Evolutionary conservation across 1,139 yeast genomes (phyloP), one percentile per base, ranked within the genome.

Genomic region (Candida sanyaensis): DNA sequence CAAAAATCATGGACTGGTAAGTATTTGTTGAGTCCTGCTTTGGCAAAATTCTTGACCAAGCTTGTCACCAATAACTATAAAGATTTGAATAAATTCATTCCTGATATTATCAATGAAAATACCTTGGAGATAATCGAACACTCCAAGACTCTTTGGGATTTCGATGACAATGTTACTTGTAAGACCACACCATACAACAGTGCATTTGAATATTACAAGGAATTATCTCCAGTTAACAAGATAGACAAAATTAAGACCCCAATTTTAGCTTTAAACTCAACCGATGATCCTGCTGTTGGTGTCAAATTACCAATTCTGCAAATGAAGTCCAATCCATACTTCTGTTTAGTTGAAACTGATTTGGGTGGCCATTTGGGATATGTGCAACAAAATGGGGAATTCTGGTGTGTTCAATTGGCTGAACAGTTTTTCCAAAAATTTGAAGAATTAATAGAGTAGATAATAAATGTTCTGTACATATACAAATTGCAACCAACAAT

Each of bases 241-340:
- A 62, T 88, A 28, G 66, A 71, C 24, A 64, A 75, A 33, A 79
- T 90, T 47, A 70, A 78, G 38, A 81, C 86, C 1, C 97, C 97
- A 23, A 69, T 84, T 6, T 66, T 92, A 45, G 77, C 85, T 21
- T 69, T 92, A 42, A 83, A 84, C 60, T 77, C 97, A 1, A 65
- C 75, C 23, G 97, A 92, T 63, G 98, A 92, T 62, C 97, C 97
- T 5, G 83, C 93, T 30, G 84, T 85, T 27, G 85, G 90, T 12
- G 72, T 76, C 6, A 59, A 62, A 43, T 61, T 71, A 41, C 78
- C 78, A 1, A 45, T 54, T 12, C 53, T 56, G 43, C 64, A 64
- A 42, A 61, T 66, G 38, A 48, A 54, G 34, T 48, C 54, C 13
- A 73, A 71, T 50, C 74, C 76, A 6, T 54, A 70, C 51, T 58